These are phyloP conservation scores for Tinospora cordifolia DNA, from an alignment of 164 flowering plant genomes.

Conservation along the genomic window DNA sequence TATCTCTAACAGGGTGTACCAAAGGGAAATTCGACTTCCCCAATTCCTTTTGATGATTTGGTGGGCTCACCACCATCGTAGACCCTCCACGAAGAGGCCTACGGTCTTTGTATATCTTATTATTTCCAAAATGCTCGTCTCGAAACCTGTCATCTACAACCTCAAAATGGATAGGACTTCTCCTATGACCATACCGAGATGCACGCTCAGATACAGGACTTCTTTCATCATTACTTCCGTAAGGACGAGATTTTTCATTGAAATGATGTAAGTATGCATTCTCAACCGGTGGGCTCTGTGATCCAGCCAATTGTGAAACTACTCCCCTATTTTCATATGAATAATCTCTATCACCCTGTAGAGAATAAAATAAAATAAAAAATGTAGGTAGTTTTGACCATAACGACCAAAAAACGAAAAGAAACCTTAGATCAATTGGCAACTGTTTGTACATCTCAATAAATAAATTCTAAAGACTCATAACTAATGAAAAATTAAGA, in stretches of 20 bases:
- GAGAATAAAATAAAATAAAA: slow-evolving; percentile 1
- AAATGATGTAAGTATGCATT: background rate
- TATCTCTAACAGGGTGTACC: background rate
- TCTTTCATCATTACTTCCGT: background rate
- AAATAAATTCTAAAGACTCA: no score
- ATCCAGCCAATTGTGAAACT: background rate
- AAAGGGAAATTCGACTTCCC: no score
- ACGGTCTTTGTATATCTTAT: background rate
- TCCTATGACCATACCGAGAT: background rate
- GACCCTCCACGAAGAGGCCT: background rate
- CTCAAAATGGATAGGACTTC: background rate
- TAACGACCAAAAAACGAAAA: background rate
- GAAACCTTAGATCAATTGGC: background rate
- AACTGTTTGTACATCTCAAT: no score
- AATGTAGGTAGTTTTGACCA: background rate
- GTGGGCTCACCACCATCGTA: background rate
- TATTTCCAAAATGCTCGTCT: background rate
- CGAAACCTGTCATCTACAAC: background rate
- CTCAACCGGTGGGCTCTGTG: background rate
- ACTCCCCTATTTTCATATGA: background rate
- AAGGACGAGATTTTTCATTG: background rate
- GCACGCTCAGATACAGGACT: background rate
- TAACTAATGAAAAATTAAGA: background rate
- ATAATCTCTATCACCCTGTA: background rate
- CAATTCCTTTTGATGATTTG: background rate